Evolutionary conservation across 1,139 yeast species (phyloP), one percentile per base, ranked within the genome.

Genomic region (Lodderomyces theae): DNA sequence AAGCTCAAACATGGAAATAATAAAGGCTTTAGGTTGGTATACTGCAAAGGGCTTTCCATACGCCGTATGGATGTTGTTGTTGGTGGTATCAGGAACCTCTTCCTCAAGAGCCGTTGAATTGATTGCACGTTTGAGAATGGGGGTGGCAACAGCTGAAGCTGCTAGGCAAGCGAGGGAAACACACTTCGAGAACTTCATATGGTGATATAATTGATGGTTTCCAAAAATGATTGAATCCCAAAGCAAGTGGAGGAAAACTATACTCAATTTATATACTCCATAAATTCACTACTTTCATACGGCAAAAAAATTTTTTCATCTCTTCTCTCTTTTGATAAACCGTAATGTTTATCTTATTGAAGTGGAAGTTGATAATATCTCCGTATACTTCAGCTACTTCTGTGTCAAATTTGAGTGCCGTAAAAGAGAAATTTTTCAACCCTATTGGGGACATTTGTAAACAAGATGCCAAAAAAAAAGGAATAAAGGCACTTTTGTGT

Each of bases 1-100:
- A 21, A 65, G 66, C 42, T 58, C 64, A 56, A 80, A 80, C 80
- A 79, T 75, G 44, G 81, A 76, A 42, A 80, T 64, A 44, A 80
- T 60, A 49, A 80, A 63, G 7, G 73, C 79, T 55, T 76, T 70
- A 39, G 87, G 87, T 47, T 65, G 67, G 53, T 66, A 69, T n/a
- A 64, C 42, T 4, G 72, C 66, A 39, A 47, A 58, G n/a, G 67
- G 69, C 44, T 60, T 62, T 25, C 63, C 66, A 42, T 56, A 58
- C 7, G 61, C 47, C n/a, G 64, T 46, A 37, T 58, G 54, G 23
- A 62, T 38, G 37, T 58, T 48, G 24, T 53, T 47, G 34, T 52
- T 48, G 19, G 56, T 38, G 11, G 57, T 42, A 5, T 35, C 29
- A 11, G 45, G 43, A 21, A 44, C 43, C 17, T 43, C 47, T 12